Conservation (phyloP, 345 rosid genomes). For the Citrus glauca region DNA sequence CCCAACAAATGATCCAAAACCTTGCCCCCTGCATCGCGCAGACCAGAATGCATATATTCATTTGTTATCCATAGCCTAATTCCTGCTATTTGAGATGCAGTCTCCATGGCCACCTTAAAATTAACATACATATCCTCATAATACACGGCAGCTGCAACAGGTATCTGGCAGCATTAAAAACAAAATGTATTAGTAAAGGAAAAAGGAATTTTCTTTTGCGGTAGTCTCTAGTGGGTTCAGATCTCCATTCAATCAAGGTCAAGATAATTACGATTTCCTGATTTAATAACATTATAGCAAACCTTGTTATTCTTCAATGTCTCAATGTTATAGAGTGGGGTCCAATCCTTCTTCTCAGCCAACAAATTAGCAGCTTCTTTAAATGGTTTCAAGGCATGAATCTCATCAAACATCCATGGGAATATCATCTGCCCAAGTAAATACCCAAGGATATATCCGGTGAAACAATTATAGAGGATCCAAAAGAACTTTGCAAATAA, state of each 20-base stretch:
- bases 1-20: conserved; percentile 80
- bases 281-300: background rate
- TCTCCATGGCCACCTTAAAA: conserved; percentile 75
- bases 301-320: conserved; percentile 65
- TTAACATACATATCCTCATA: conserved; percentile 86
- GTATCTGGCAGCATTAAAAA: conserved; percentile 46
- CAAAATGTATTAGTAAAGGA: background rate
- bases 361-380: conserved; percentile 61
- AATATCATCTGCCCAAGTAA: conserved; percentile 53
- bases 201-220: background rate
- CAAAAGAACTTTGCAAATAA: background rate
- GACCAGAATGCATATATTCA: conserved; percentile 93
- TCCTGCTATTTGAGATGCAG: conserved; percentile 65
- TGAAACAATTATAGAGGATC: background rate
- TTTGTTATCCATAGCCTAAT: conserved; percentile 81
- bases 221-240: background rate
- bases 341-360: conserved; percentile 86
- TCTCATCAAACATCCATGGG: conserved; percentile 94
- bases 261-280: background rate
- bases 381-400: conserved; percentile 64
- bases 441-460: background rate
- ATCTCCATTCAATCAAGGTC: background rate
- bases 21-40: conserved; percentile 68
- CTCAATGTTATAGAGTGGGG: conserved; percentile 50
- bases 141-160: conserved; percentile 88